These are phyloP conservation scores for Rhipidocladum racemiflorum DNA, from an alignment of 176 grass and related monocot genomes.

Conservation along the genomic window DNA sequence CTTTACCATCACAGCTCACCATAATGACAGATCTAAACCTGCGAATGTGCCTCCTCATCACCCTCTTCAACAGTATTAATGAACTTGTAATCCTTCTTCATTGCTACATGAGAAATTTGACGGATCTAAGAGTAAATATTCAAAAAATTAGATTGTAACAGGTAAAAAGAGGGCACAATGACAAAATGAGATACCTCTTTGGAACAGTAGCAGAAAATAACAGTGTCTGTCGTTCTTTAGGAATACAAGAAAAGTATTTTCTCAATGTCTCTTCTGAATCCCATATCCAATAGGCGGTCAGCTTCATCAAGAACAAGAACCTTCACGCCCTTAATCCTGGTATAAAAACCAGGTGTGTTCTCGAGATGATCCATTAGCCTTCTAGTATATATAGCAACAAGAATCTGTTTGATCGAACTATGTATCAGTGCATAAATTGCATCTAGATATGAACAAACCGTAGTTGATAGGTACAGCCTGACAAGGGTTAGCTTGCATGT, in stretches of 20 bases:
- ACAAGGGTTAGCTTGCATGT: constrained; percentile 73
- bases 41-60: constrained; percentile 82
- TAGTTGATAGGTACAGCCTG: constrained; percentile 55
- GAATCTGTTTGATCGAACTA: constrained; percentile 53
- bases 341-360: constrained; percentile 79
- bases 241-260: constrained; percentile 75
- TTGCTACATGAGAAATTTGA: constrained; percentile 79
- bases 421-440: constrained; percentile 18
- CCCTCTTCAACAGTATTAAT: constrained; percentile 92
- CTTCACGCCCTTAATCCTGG: constrained; percentile 77
- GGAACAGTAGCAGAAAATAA: constrained; percentile 96
- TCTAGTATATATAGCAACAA: constrained; percentile 90
- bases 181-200: constrained; percentile 59
- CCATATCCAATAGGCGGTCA: constrained; percentile 94
- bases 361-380: constrained; percentile 94
- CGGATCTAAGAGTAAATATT: constrained; percentile 53
- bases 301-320: constrained; percentile 96
- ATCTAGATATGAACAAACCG: constrained; percentile 16
- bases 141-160: constrained; percentile 29
- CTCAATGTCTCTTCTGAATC: constrained; percentile 93
- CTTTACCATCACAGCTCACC: constrained; percentile 28
- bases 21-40: constrained; percentile 47
- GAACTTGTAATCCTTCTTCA: constrained; percentile 75
- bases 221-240: constrained; percentile 87
- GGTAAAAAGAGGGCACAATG: constrained; percentile 5